Evolutionary conservation across 768 basidiomycete species (phyloP), one percentile per base, ranked within the genome.

Genomic region (Grammothele lineata): DNA sequence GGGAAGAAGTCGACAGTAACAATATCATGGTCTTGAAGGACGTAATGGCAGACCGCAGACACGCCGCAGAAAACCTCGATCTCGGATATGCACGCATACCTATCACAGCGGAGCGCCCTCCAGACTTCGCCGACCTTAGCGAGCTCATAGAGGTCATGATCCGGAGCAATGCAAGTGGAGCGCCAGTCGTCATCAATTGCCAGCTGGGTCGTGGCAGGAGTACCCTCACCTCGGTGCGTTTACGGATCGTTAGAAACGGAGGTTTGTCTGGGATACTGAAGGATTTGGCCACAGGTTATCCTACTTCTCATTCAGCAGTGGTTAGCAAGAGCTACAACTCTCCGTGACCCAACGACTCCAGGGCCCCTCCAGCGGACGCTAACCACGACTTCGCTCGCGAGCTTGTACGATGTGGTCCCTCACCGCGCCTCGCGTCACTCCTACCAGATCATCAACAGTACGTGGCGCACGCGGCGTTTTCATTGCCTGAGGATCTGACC

Each of bases 171-270:
- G 77, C 84, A 6, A 73, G 77, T 18, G 75, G 78, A 32, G 85
- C 87, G 0, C 87, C 87, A 1, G 87, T 98, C 47, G 84, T 99
- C 15, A 78, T 99, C 27, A 99, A 98, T 60, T 96, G 94, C 58
- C 96, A 99, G 60, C 78, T 99, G 12, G 95, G 92, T 4, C 76
- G 92, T 24, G 94, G 95, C 9, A 75, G 96, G 57, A 94, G 92
- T 50, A 95, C 94, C 0, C 67, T 92, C 40, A 84, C 92, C n/a
- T 88, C 93, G 15, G 89, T 88, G 45, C 53, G 83, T 61, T 37
- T 23, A 30, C 5, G 10, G 18, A 4, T 21, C 7, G 8, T 22
- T 36, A 26, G 37, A 36, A 7, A 36, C 27, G 7, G 14, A 30
- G 27, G 6, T 36, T 8, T 19, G 18, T 17, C 18, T n/a, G 18